Evolutionary conservation across 345 rosid genomes (phyloP).

Genomic region (Eucalyptus pumila): DNA sequence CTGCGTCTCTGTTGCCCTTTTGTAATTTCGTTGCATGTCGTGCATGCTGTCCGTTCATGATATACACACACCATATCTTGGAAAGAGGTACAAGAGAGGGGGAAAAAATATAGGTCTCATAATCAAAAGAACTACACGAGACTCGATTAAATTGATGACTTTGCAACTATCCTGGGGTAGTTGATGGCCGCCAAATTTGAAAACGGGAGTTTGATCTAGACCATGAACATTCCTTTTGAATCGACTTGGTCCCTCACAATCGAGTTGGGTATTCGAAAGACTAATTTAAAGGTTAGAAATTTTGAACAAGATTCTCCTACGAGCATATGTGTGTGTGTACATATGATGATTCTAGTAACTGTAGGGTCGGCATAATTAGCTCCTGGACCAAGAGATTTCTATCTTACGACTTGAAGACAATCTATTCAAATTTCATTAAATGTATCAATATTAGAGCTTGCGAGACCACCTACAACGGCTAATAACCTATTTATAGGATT

Average conservation of each 20-base stretch:
- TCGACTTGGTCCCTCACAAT: not conserved
- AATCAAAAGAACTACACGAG: too few species aligned
- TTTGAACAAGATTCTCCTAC: not conserved
- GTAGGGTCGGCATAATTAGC: not conserved
- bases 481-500: not conserved
- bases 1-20: not conserved
- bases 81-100: not conserved
- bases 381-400: not conserved
- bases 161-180: not conserved
- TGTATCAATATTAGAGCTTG: rapidly evolving
- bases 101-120: not conserved
- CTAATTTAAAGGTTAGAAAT: not conserved
- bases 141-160: not conserved
- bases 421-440: not conserved
- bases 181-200: not conserved
- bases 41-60: not conserved
- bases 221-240: not conserved
- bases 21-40: not conserved
- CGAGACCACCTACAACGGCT: not conserved
- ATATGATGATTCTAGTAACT: not conserved
- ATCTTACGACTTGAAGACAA: not conserved
- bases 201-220: not conserved
- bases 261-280: not conserved
- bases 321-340: not conserved
- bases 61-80: too few species aligned